Evolutionary conservation across 768 basidiomycete genomes (phyloP), one percentile per base, ranked within the genome.

Genomic region (Auricularia sp.): DNA sequence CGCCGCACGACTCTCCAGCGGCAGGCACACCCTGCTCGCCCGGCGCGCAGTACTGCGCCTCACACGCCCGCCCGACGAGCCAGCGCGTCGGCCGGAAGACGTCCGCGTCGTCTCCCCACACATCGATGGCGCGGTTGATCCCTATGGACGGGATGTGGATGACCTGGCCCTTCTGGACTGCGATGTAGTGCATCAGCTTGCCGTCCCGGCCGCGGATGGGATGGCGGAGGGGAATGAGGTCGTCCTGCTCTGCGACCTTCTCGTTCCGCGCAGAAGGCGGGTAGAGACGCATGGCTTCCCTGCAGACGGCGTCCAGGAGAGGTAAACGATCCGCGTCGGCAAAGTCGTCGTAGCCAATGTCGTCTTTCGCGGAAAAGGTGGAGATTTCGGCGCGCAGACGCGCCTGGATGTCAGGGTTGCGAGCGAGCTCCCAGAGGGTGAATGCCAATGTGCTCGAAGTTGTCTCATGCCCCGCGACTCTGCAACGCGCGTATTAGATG

Each of bases 381-480:
- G 71, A 67, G 10, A 81, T 66, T 68, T 82, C 81, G 6, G 75
- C 72, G 23, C 78, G 77, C 0, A 82, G 74, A 21, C 69, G 67
- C 36, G 73, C 60, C 72, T 80, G 80, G 51, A 75, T 65, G 8
- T 72, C 74, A 1, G 75, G 76, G 58, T 78, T 65, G 33, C 72
- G 71, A 7, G 79, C 77, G 16, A 80, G 72, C 66, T 77, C 74
- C 63, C 74, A 73, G 7, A 82, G 67, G 3, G 77, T 74, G 69
- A 77, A 78, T 53, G 66, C 69, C 42, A 79, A 63, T 59, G 76
- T 72, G 61, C 70, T 72, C 3, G 76, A 71, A 14, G 77, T 78
- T 3, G 80, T 80, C 67, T 80, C 79, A 70, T 78, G 77, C 39
- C 79, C 78, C 23, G 74, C 78, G 71, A 79, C 72, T 6, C 76